Evolutionary conservation across 495 filamentous ascomycete genomes (phyloP), one percentile per base, ranked within the genome.

Genomic region (Hypomontagnella monticulosa): DNA sequence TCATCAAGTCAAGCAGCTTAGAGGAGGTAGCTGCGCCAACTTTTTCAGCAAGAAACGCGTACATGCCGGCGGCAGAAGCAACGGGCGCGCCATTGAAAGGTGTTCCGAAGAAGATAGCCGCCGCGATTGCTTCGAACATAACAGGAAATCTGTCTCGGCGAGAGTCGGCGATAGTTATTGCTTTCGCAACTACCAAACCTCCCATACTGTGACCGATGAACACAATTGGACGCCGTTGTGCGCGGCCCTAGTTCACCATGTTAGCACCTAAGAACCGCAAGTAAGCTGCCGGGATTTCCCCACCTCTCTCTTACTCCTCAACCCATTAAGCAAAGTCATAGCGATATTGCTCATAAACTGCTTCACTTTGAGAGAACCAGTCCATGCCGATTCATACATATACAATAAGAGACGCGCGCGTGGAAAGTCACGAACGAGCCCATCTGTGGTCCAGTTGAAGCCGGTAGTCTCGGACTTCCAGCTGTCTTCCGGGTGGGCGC

Each of bases 121-220:
- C 76, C 3, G 69, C 72, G 47, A 76, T 76, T 11, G 63, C 67
- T 55, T 78, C 75, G 41, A 75, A 78, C 70, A 77, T 75, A 10
- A 65, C 48, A 15, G 67, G 67, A 34, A 71, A 74, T 33, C 59
- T 64, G 37, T 73, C 72, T 9, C 66, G 62, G 44, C 66, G 55
- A 1, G 66, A 64, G 37, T 74, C 71, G n/a, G 76, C 73, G 44
- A 75, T 54, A 0, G 63, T 72, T 18, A 75, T 63, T 15, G 73
- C 76, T 47, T 78, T 77, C 43, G 76, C 76, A 48, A 89, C 82
- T 4, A 91, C 83, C 4, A 91, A 72, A 4, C 88, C 88, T 2
- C 88, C 88, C 38, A 91, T 81, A 4, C 85, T 88, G 74, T 90
- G 88, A 36, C 85, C 87, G 15, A 90, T 82, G 61, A 88, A 89